Percentiles rank a stretch among this genome's conserved stretches.
Conservation (phyloP, 495 filamentous ascomycete species). For the Penicillium bialowiezense region DNA sequence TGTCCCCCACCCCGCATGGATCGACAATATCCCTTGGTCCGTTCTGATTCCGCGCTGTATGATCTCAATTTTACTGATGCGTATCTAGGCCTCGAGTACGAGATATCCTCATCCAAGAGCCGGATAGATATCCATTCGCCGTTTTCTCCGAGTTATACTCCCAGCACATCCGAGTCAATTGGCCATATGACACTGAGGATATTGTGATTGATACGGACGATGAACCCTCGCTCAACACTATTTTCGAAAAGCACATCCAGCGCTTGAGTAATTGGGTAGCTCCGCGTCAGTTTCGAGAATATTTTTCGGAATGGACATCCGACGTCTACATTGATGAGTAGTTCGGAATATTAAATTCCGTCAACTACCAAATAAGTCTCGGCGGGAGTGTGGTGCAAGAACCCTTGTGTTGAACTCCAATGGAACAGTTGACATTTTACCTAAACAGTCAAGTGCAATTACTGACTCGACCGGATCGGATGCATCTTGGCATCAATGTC, state of each 20-base stretch:
- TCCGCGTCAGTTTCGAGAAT: conserved; percentile 1
- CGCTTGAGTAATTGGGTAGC: conserved; percentile 8
- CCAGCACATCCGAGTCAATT: conserved; percentile 2
- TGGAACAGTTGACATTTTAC: too few species aligned
- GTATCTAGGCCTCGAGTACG: conserved; percentile 8
- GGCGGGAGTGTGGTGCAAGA: too few species aligned
- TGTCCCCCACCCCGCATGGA: conserved; percentile 9
- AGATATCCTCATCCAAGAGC: conserved; percentile 8
- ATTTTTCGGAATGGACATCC: conserved; percentile 14
- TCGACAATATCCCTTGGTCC: conserved; percentile 14
- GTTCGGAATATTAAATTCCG: not conserved
- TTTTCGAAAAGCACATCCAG: conserved; percentile 12
- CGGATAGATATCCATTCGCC: conserved; percentile 4
- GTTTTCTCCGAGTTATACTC: conserved; percentile 14
- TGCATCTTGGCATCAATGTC: too few species aligned
- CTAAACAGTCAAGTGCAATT: too few species aligned
- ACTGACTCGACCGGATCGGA: too few species aligned
- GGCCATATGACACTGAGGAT: conserved; percentile 9
- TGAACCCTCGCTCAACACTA: not conserved
- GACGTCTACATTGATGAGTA: not conserved
- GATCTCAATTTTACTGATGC: not conserved
- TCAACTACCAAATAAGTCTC: too few species aligned
- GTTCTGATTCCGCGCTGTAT: not conserved
- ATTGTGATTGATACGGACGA: not conserved
- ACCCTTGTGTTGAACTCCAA: too few species aligned